phyloP scores from a whole-genome alignment of 768 basidiomycete species.

The Naganishia antarctica region DNA sequence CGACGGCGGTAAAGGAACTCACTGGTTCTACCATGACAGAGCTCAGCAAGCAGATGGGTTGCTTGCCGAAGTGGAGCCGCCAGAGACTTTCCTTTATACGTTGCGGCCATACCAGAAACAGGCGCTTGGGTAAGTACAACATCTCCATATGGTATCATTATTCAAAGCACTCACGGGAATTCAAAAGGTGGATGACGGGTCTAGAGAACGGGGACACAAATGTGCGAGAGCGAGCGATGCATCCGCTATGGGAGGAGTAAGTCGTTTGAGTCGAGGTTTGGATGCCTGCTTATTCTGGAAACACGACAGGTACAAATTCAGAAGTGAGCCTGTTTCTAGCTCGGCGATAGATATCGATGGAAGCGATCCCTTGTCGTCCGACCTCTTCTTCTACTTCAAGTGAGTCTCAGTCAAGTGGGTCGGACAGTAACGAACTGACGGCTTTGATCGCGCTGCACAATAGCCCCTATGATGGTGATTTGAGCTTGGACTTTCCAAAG shows the following conservation, averaged over 20 bases:
- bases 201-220: conserved; percentile 70
- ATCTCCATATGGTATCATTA: background rate
- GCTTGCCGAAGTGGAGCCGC: conserved; percentile 76
- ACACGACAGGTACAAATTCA: conserved; percentile 66
- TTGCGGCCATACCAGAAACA: conserved; percentile 90
- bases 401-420: conserved; percentile 37
- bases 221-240: conserved; percentile 67
- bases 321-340: conserved; percentile 58
- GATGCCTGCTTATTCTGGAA: no score
- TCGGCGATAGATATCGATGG: conserved; percentile 70
- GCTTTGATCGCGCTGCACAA: no score
- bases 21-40: no score
- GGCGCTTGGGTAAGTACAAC: conserved; percentile 64
- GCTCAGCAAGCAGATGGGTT: conserved; percentile 74
- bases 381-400: conserved; percentile 69
- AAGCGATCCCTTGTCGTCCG: background rate
- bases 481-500: conserved; percentile 77
- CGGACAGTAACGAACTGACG: conserved; percentile 33
- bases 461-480: conserved; percentile 57
- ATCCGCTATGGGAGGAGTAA: conserved; percentile 91
- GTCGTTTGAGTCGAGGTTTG: conserved; percentile 34
- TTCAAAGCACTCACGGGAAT: no score
- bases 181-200: conserved; percentile 93
- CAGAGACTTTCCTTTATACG: conserved; percentile 66
- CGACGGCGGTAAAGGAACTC: no score